These are phyloP conservation scores for Fomitiporia mediterranea DNA, from an alignment of 1,284 basidiomycete genomes.

Conservation along the genomic window DNA sequence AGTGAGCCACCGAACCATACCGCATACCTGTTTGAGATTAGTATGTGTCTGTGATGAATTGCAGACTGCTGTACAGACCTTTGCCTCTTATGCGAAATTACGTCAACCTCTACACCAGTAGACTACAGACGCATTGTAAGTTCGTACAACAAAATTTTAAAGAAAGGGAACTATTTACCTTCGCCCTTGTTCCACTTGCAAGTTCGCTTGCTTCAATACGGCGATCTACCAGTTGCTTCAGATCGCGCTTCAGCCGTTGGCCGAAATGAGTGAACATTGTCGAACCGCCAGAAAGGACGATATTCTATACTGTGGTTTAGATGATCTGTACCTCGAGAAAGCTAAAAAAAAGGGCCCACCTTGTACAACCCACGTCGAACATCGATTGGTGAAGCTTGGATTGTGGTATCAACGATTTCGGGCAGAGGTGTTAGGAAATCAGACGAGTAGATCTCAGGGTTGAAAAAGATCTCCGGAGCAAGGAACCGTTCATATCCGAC, in stretches of 20 bases:
- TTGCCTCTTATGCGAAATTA: conserved; percentile 98
- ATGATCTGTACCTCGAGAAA: background rate
- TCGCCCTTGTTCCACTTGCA: conserved; percentile 72
- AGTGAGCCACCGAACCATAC: conserved; percentile 99
- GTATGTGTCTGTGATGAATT: background rate
- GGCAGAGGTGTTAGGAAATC: conserved; percentile 98
- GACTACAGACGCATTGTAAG: conserved; percentile 48
- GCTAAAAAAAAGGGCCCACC: conserved; percentile 36
- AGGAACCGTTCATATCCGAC: conserved; percentile 99
- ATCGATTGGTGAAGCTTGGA: conserved; percentile 95
- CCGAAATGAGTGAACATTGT: conserved; percentile 99
- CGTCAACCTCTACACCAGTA: conserved; percentile 92
- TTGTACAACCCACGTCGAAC: conserved; percentile 94
- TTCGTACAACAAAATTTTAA: background rate
- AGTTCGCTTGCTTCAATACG: conserved; percentile 77
- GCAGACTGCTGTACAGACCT: conserved; percentile 42
- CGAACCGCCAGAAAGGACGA: conserved; percentile 91
- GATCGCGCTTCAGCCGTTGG: conserved; percentile 89
- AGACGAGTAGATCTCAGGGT: conserved; percentile 97
- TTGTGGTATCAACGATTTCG: conserved; percentile 94
- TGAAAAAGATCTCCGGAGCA: conserved; percentile 99
- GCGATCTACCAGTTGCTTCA: conserved; percentile 92
- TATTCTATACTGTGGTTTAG: conserved; percentile 56
- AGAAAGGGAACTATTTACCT: conserved; percentile 25
- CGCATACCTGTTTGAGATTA: conserved; percentile 58